Percentiles rank a stretch among this genome's conserved stretches.
These are phyloP conservation scores for Populus euphratica DNA, from an alignment of 345 rosid species.

Conservation along the genomic window DNA sequence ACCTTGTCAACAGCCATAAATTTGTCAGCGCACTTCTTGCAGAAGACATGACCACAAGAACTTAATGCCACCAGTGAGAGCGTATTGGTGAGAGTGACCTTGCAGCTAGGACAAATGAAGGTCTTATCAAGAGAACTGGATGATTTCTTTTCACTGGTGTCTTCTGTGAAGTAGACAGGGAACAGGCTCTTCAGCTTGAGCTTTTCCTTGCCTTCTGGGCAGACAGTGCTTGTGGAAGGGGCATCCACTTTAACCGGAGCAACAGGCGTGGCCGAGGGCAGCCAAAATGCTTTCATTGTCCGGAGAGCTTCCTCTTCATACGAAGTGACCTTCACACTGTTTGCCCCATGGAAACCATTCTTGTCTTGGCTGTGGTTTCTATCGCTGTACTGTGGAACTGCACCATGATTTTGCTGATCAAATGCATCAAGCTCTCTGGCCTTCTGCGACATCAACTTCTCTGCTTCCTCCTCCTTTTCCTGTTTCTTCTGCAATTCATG, in stretches of 20 bases:
- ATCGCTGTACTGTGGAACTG: slow-evolving; percentile 76
- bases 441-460: slow-evolving; percentile 58
- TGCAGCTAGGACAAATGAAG: slow-evolving; percentile 90
- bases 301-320: slow-evolving; percentile 93
- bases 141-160: slow-evolving; percentile 50
- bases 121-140: slow-evolving; percentile 58
- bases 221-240: slow-evolving; percentile 59
- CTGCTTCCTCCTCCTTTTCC: slow-evolving; percentile 83
- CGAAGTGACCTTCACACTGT: slow-evolving; percentile 86
- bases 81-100: slow-evolving; percentile 86
- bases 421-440: slow-evolving; percentile 87
- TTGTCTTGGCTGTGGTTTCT: slow-evolving; percentile 65
- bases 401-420: slow-evolving; percentile 96
- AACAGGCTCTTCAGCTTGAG: slow-evolving; percentile 83
- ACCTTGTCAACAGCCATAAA: slow-evolving; percentile 72
- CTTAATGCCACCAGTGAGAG: slow-evolving; percentile 66
- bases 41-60: slow-evolving; percentile 94
- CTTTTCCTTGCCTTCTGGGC: slow-evolving; percentile 93
- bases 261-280: slow-evolving; percentile 97
- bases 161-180: slow-evolving; percentile 65
- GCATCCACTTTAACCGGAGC: slow-evolving; percentile 71
- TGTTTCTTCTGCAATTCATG: slow-evolving; percentile 66
- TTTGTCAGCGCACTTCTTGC: slow-evolving; percentile 87
- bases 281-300: slow-evolving; percentile 98
- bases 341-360: slow-evolving; percentile 90